phyloP scores from a whole-genome alignment of 768 basidiomycete species.

The Trametes cingulata region DNA sequence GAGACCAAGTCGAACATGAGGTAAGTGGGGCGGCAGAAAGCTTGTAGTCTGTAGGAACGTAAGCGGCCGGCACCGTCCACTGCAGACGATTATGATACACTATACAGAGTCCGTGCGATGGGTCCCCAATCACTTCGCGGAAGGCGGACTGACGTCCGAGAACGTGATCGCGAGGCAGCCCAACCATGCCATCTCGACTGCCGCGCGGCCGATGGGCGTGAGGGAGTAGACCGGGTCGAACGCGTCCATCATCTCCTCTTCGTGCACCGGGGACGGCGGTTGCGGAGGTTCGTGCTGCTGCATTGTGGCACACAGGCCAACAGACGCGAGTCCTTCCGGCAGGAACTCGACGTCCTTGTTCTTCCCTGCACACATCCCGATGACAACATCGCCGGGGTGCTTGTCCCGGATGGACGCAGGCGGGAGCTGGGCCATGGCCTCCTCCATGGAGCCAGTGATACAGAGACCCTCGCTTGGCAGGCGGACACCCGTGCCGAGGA shows the following conservation, averaged over 20 bases:
- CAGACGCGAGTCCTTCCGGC: constrained; percentile 74
- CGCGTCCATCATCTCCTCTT: constrained; percentile 44
- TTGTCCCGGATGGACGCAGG: constrained; percentile 38
- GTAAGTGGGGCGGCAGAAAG: background rate
- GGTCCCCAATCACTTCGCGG: constrained; percentile 1
- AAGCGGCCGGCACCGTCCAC: constrained; percentile 2
- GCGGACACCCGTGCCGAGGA: constrained; percentile 72
- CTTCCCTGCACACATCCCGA: constrained; percentile 63
- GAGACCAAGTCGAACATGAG: background rate
- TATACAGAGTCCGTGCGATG: background rate
- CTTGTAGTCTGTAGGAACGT: constrained; percentile 6
- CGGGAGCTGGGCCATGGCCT: constrained; percentile 36
- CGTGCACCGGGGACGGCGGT: constrained; percentile 31
- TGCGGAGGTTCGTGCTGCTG: constrained; percentile 22
- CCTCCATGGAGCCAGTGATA: constrained; percentile 59
- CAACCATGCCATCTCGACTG: constrained; percentile 56
- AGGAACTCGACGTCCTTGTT: constrained; percentile 74
- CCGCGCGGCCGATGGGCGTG: constrained; percentile 50
- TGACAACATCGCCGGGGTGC: constrained; percentile 43
- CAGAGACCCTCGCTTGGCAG: constrained; percentile 71
- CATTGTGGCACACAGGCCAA: constrained; percentile 58
- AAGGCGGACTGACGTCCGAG: constrained; percentile 20
- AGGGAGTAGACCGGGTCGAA: constrained; percentile 25
- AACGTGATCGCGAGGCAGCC: constrained; percentile 54
- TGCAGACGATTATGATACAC: constrained; percentile 10